phyloP scores from a whole-genome alignment of 257 asterid species.

The Perilla frutescens region DNA sequence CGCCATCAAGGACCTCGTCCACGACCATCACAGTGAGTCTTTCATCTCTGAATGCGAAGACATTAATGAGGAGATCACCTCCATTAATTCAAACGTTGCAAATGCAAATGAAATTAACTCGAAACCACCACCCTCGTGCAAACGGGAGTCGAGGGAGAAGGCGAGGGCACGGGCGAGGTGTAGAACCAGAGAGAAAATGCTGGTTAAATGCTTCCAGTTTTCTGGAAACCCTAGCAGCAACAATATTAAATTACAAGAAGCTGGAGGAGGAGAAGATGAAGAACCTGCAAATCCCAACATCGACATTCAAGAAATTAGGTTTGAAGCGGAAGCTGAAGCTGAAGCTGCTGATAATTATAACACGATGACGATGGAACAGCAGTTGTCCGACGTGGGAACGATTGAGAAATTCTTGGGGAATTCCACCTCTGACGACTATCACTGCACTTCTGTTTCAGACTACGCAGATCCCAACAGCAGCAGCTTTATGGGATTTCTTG shows the following conservation, averaged over 20 bases:
- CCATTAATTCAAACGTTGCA: neutral
- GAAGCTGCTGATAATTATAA: neutral
- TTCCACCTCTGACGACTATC: constrained; percentile 37
- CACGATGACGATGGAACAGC: constrained; percentile 35
- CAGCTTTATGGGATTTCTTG: constrained; percentile 47
- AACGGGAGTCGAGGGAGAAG: constrained; percentile 53
- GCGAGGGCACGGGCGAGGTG: constrained; percentile 65
- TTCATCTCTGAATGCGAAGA: constrained; percentile 56
- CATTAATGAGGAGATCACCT: constrained; percentile 39
- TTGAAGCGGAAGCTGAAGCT: too few relatives aligned
- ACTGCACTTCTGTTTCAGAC: constrained; percentile 29
- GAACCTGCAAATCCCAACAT: constrained; percentile 2
- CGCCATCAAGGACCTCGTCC: constrained; percentile 60
- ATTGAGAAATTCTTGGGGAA: constrained; percentile 51
- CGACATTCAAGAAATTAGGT: constrained; percentile 34
- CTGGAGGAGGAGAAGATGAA: constrained; percentile 26
- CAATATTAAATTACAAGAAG: too few relatives aligned
- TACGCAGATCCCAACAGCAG: constrained; percentile 31
- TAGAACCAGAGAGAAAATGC: constrained; percentile 59
- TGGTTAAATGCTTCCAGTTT: constrained; percentile 34
- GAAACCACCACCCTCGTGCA: neutral
- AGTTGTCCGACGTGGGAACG: constrained; percentile 49
- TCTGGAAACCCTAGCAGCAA: constrained; percentile 35
- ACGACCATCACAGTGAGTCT: constrained; percentile 42
- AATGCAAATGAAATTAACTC: neutral